These are phyloP conservation scores for Pyrrhoderma noxium DNA, from an alignment of 1,284 basidiomycete genomes.

Conservation along the genomic window DNA sequence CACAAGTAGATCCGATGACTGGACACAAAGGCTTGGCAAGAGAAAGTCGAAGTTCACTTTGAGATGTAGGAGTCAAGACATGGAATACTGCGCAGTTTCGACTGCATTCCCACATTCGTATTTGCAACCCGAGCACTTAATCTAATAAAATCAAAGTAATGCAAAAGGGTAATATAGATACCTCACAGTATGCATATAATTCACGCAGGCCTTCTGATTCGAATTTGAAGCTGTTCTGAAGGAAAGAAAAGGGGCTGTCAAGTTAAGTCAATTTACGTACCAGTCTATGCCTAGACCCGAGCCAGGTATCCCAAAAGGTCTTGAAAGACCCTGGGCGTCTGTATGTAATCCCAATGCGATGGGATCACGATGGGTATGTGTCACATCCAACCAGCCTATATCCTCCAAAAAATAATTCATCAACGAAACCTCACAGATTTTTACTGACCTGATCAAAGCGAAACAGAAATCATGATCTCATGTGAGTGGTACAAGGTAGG, in stretches of 20 bases:
- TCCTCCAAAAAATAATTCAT: constrained; percentile 60
- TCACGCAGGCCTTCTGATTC: constrained; percentile 64
- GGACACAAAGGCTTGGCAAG: constrained; percentile 77
- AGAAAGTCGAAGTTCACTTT: constrained; percentile 53
- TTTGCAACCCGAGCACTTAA: constrained; percentile 83
- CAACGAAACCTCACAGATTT: constrained; percentile 43
- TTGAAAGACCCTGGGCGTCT: constrained; percentile 16
- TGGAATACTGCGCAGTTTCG: constrained; percentile 74
- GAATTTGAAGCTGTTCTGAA: constrained; percentile 48
- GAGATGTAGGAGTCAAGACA: constrained; percentile 41
- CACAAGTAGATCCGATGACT: constrained; percentile 72
- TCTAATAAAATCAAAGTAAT: background rate
- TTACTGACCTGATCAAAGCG: constrained; percentile 62
- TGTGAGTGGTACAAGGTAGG: constrained; percentile 73
- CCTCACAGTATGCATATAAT: constrained; percentile 66
- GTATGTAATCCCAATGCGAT: constrained; percentile 27
- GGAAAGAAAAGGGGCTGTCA: background rate
- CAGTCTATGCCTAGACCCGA: constrained; percentile 7
- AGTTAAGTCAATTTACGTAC: background rate
- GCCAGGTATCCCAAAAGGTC: background rate
- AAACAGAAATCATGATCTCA: constrained; percentile 70
- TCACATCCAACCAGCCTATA: constrained; percentile 70
- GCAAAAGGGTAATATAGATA: background rate
- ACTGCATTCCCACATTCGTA: constrained; percentile 80
- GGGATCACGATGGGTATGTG: constrained; percentile 45